Evolutionary conservation across 257 asterid genomes (phyloP).

Genomic region (Lithospermum erythrorhizon): DNA sequence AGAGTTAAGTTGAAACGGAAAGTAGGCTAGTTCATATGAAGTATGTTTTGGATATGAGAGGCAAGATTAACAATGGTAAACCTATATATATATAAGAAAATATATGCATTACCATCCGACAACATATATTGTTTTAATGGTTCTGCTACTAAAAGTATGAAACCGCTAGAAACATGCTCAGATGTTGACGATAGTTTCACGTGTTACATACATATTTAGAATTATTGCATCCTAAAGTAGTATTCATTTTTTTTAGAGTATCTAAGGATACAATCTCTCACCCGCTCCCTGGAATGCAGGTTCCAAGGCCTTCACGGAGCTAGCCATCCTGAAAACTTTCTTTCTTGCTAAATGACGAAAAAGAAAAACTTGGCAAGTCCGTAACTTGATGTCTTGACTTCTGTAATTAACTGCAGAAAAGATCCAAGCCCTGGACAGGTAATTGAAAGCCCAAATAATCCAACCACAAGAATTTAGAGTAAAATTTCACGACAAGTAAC

Average conservation of each 20-base stretch:
- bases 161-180: too few species aligned
- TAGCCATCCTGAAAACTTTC: slow-evolving; percentile 45
- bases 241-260: too few species aligned
- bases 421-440: slow-evolving; percentile 8
- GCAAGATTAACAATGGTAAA: slow-evolving; percentile 4
- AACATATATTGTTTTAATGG: too few species aligned
- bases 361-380: slow-evolving; percentile 16
- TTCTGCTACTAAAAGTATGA: too few species aligned
- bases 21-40: slow-evolving; percentile 3
- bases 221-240: too few species aligned
- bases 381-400: slow-evolving; percentile 14
- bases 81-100: not conserved
- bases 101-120: too few species aligned
- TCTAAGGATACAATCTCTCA: slow-evolving; percentile 73
- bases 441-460: not conserved
- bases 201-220: too few species aligned
- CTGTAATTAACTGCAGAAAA: slow-evolving; percentile 18
- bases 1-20: slow-evolving; percentile 36
- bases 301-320: slow-evolving; percentile 56
- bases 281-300: slow-evolving; percentile 96
- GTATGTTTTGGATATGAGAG: not conserved
- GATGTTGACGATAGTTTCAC: too few species aligned
- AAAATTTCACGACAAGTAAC: not conserved
- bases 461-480: not conserved
- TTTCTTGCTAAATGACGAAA: slow-evolving; percentile 1